These are phyloP conservation scores for Talaromyces liani DNA, from an alignment of 495 filamentous ascomycete genomes.

Conservation along the genomic window DNA sequence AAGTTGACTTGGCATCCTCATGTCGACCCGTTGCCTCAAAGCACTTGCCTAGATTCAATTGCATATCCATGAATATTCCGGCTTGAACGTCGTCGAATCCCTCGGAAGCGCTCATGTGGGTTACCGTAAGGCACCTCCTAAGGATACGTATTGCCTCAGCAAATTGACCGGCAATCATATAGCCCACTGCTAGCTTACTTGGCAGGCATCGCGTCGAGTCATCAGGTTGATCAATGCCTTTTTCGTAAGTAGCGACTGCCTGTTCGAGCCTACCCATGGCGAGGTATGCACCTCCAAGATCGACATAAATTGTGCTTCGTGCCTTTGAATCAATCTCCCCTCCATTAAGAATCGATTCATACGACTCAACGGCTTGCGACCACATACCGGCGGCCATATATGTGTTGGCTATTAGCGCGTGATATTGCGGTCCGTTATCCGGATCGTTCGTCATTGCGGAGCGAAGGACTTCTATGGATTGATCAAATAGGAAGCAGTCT, in stretches of 20 bases:
- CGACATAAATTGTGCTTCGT: neutral
- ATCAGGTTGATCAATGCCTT: neutral
- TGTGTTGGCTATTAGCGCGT: neutral
- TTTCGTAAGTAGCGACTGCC: neutral
- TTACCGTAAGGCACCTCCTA: neutral
- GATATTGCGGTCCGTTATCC: neutral
- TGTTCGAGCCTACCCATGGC: neutral
- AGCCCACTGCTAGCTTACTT: neutral
- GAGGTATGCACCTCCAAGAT: neutral
- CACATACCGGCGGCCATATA: neutral
- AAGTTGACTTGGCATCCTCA: too few species aligned
- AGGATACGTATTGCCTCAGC: neutral
- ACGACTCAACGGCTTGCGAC: neutral
- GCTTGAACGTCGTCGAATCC: neutral
- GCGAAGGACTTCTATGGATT: neutral
- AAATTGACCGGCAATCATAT: neutral
- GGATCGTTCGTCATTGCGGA: neutral
- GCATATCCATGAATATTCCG: neutral
- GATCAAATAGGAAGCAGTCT: neutral
- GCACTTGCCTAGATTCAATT: neutral
- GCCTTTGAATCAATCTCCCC: neutral
- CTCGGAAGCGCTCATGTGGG: neutral
- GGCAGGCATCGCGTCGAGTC: neutral
- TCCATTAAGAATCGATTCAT: neutral
- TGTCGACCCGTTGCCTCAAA: too few species aligned